Base-by-base conservation (phyloP, 2,329 filamentous ascomycete species). In the Pestalotiopsis fici region DNA sequence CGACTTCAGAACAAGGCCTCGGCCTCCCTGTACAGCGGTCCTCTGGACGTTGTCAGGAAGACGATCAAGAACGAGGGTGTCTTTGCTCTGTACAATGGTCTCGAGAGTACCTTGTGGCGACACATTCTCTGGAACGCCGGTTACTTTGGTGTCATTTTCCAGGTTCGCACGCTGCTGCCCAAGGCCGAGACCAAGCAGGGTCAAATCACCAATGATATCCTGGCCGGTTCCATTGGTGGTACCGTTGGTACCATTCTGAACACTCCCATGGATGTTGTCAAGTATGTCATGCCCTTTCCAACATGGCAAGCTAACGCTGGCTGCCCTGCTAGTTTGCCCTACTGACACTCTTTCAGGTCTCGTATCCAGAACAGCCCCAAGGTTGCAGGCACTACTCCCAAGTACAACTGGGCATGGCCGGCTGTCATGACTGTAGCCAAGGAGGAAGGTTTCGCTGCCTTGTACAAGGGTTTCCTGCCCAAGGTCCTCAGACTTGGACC, bases 381-480 rank as follows among this genome's bases (percentile, higher is more conserved):
- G 85, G 84, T 97, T 50, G 80, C 92, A n/a, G 96, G 96, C 4
- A 85, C 88, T 65, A 83, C 90, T 25, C 93, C 93, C 77, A 99
- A 99, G 87, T 99, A 99, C 86, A 98, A 98, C 88, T 99, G 96
- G 96, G 96, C 96, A 37, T 97, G 91, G 88, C 93, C 94, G 59
- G 90, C 94, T 25, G 85, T 98, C 63, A 91, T 88, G 66, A 96
- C 93, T 7, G 93, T 99, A 69, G 90, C 94, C 82, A 93, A 89
- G 83, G 96, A 99, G 83, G 96, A 99, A 82, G 96, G 96, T 4
- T 95, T 97, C 78, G 83, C 82, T 60, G 96, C 96, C 50, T 85
- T 99, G 68, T 99, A 99, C 87, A 99, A 98, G 88, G 96, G 96
- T 18, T 99, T 99, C 87, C 77, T 96, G 70, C 96, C 96, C 73